Conservation (phyloP, 352 stramenopile species). For the Thalassiosira oceanica region DNA sequence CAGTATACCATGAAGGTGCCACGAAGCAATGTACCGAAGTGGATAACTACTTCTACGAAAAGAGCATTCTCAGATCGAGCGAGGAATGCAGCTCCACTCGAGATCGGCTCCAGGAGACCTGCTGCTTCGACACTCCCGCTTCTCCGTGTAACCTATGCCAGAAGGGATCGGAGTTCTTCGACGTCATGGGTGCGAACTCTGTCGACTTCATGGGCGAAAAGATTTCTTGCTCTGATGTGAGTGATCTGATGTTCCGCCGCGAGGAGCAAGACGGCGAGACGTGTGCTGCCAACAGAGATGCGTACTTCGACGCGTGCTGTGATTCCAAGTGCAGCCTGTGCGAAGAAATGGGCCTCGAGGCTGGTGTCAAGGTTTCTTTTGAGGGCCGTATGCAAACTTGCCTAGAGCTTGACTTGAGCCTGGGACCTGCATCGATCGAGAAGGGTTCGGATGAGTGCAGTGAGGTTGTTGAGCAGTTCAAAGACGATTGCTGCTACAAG, state of each 20-base stretch:
- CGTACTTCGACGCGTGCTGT: constrained; percentile 51
- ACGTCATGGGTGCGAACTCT: constrained; percentile 50
- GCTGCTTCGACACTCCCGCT: constrained; percentile 34
- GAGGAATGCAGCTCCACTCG: constrained; percentile 32
- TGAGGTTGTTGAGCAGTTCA: constrained; percentile 20
- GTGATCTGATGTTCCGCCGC: constrained; percentile 41
- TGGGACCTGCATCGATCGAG: constrained; percentile 35
- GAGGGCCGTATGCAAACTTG: constrained; percentile 48
- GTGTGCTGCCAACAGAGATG: constrained; percentile 22
- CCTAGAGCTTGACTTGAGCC: constrained; percentile 50
- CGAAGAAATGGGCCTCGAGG: constrained; percentile 43
- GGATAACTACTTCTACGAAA: constrained; percentile 51
- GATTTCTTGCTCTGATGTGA: constrained; percentile 38
- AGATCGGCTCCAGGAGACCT: constrained; percentile 25
- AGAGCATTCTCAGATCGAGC: constrained; percentile 39
- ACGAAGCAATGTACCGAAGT: constrained; percentile 48
- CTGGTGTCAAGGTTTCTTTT: constrained; percentile 51
- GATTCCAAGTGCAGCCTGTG: constrained; percentile 53
- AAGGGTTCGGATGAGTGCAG: constrained; percentile 37
- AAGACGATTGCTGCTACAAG: constrained; percentile 43
- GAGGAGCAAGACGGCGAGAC: constrained; percentile 40
- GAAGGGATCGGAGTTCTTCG: constrained; percentile 42
- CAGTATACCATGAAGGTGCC: constrained; percentile 50
- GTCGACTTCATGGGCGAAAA: constrained; percentile 40
- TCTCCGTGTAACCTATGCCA: constrained; percentile 50